Evolutionary conservation across 1,284 basidiomycete genomes (phyloP).

Genomic region (Fomitiporia mediterranea): DNA sequence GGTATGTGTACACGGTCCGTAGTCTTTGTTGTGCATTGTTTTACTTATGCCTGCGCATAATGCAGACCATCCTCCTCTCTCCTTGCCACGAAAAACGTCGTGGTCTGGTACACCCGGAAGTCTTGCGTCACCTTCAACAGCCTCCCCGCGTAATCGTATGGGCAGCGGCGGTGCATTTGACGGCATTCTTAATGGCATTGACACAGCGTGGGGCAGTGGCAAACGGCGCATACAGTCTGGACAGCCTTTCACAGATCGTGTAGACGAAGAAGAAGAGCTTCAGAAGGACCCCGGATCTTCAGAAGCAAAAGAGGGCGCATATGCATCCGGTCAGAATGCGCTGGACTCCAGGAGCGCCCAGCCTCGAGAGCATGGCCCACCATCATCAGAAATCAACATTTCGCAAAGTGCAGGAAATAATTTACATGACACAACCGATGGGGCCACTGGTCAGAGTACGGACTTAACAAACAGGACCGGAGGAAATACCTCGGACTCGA

Average conservation of each 20-base stretch:
- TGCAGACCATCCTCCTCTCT: conserved; percentile 43
- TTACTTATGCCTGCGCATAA: background rate
- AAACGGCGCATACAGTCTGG: conserved; percentile 33
- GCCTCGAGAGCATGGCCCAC: background rate
- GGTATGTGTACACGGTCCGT: conserved; percentile 10
- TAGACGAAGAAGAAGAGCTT: conserved; percentile 35
- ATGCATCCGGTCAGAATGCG: conserved; percentile 29
- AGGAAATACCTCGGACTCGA: background rate
- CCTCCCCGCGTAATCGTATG: conserved; percentile 63
- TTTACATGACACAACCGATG: conserved; percentile 7
- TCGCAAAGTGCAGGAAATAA: background rate
- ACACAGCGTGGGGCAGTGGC: conserved; percentile 48
- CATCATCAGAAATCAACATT: background rate
- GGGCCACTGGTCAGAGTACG: conserved; percentile 23
- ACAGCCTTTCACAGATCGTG: conserved; percentile 33
- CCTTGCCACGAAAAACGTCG: conserved; percentile 64
- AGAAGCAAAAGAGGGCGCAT: conserved; percentile 57
- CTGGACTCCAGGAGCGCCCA: conserved; percentile 11
- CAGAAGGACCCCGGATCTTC: conserved; percentile 28
- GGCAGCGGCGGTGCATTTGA: conserved; percentile 60
- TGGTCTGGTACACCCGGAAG: conserved; percentile 54
- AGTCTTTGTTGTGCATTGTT: conserved; percentile 8
- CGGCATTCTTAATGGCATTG: conserved; percentile 61
- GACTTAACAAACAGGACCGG: conserved; percentile 20
- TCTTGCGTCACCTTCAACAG: conserved; percentile 46